Evolutionary conservation across 2,329 filamentous ascomycete species (phyloP), one percentile per base, ranked within the genome.

Genomic region (Ceratocystis destructans): DNA sequence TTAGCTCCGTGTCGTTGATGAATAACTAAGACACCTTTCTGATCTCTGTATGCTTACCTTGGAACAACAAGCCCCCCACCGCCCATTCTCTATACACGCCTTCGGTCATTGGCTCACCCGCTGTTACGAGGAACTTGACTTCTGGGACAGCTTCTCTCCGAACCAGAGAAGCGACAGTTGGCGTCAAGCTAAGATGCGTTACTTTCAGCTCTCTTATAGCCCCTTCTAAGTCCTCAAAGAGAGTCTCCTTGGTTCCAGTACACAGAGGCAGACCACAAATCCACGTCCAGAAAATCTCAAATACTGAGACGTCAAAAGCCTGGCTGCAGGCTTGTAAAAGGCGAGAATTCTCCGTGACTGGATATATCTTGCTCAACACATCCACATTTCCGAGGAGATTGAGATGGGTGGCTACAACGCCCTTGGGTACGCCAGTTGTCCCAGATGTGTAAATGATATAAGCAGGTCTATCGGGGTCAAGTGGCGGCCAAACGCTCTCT

Each of bases 241-340:
- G 75, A 1, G 83, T 81, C 70, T 94, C 88, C 70, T 92, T 91
- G 0, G 79, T 82, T 0, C 85, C 87, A 1, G 88, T 83, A 72
- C 89, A 96, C 12, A 96, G 78, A 68, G 87, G 88, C 78, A 93
- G 89, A 3, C 90, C 90, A 44, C 81, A 80, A 61, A 83, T 82
- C 87, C 90, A 95, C 0, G 90, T 79, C 71, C 90, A 95, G 73
- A 96, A 93, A 15, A 95, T 92, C 71, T 96, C 91, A 72, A 95
- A 95, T 0, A 95, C 88, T 0, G 90, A 95, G 1, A 95, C 86
- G 72, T 95, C 89, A 72, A 95, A 96, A 0, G 87, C 87, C 72
- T 91, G 88, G 0, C 89, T 93, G 72, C 88, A 95, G 1, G 88
- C 84, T 74, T 96, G 91, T 0, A 96, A 77, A 41, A 96, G 77